Evolutionary conservation across 2,329 filamentous ascomycete species (phyloP).

Genomic region (Rhynchosporium graminicola): DNA sequence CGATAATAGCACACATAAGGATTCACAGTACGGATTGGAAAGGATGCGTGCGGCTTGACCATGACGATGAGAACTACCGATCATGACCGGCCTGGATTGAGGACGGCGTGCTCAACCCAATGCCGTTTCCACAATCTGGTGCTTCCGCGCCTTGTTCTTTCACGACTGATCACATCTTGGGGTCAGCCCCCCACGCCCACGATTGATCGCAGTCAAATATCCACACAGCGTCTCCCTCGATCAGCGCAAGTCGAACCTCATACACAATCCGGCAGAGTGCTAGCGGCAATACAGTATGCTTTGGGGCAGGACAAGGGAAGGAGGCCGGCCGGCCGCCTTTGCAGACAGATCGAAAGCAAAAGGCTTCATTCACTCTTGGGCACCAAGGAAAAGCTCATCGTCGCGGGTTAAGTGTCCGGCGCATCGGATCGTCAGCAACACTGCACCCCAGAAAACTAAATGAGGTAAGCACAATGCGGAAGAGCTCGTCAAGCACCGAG

Average conservation of each 20-base stretch:
- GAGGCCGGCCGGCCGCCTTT: constrained; percentile 62
- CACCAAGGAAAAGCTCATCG: constrained; percentile 86
- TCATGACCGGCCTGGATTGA: too few relatives aligned
- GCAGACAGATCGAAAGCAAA: constrained; percentile 60
- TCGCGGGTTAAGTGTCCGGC: constrained; percentile 68
- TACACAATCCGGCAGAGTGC: not conserved
- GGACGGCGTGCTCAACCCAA: too few relatives aligned
- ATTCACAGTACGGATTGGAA: too few relatives aligned
- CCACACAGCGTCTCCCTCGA: not conserved
- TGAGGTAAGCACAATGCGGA: not conserved
- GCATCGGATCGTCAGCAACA: not conserved
- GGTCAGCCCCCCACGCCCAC: not conserved
- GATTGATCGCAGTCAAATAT: not conserved
- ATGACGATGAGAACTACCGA: too few relatives aligned
- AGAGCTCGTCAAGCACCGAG: not conserved
- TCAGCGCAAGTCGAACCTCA: not conserved
- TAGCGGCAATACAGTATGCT: not conserved
- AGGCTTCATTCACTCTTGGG: constrained; percentile 80
- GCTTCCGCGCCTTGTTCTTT: too few relatives aligned
- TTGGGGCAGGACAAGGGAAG: not conserved
- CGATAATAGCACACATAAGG: too few relatives aligned
- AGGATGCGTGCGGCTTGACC: too few relatives aligned
- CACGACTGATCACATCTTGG: constrained; percentile 76
- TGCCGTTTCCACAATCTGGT: too few relatives aligned
- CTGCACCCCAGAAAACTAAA: too few relatives aligned